These are phyloP conservation scores for Peterozyma toletana DNA, from an alignment of 805 yeast species.

Conservation along the genomic window DNA sequence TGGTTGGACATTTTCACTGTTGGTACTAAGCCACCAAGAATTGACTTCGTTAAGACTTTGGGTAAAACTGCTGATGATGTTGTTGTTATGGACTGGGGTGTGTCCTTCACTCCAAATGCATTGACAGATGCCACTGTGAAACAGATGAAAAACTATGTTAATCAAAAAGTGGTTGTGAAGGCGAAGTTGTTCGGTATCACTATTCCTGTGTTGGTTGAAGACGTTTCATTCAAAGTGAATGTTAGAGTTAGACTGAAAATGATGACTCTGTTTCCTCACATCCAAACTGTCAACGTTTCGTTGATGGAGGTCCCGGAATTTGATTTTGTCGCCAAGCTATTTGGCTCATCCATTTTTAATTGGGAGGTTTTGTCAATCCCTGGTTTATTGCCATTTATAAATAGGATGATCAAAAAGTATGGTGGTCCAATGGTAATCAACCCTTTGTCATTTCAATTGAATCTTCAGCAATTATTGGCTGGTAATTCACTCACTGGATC, in stretches of 20 bases:
- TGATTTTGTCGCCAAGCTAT: conserved; percentile 72
- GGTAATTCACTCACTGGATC: conserved; percentile 77
- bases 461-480: conserved; percentile 82
- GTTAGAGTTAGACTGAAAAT: conserved; percentile 80
- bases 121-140: conserved; percentile 77
- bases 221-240: conserved; percentile 67
- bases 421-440: conserved; percentile 82
- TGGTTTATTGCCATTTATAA: conserved; percentile 75
- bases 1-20: conserved; percentile 86
- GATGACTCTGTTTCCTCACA: conserved; percentile 88
- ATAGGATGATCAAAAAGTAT: conserved; percentile 79
- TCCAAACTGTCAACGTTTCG: conserved; percentile 84
- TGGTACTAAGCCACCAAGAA: conserved; percentile 94
- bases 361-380: conserved; percentile 87
- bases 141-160: conserved; percentile 77
- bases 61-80: conserved; percentile 87
- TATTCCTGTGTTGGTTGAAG: conserved; percentile 73
- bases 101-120: conserved; percentile 89
- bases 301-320: conserved; percentile 81
- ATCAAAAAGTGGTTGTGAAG: conserved; percentile 73
- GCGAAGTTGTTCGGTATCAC: conserved; percentile 78
- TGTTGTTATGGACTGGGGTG: conserved; percentile 96
- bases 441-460: conserved; percentile 90
- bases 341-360: conserved; percentile 76
- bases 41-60: conserved; percentile 84